A percentile compares a stretch with the other conserved stretches of the same genome.
These are phyloP conservation scores for Coemansia sp. DNA, from an alignment of 192 early-diverging fungal genomes.

Conservation along the genomic window DNA sequence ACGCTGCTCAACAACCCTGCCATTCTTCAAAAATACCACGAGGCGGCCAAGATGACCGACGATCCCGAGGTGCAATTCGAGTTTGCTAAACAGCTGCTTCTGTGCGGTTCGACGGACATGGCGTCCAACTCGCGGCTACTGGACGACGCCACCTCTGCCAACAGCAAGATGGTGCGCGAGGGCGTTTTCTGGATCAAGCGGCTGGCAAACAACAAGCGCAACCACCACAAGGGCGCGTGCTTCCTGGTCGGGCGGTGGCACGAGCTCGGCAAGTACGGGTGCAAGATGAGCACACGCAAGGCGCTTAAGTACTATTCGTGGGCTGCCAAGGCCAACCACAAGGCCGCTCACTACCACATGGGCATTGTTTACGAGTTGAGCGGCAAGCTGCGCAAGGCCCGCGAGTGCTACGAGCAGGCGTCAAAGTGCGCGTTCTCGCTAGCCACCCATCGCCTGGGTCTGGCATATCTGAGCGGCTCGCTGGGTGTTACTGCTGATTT, in stretches of 20 bases:
- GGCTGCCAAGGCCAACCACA: conserved; percentile 36
- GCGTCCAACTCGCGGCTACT: conserved; percentile 26
- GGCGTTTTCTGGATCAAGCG: conserved; percentile 54
- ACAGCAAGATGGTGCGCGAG: conserved; percentile 45
- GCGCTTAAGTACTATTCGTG: conserved; percentile 34
- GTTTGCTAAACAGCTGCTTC: conserved; percentile 63
- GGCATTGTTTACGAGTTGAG: conserved; percentile 34
- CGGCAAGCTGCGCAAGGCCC: conserved; percentile 35
- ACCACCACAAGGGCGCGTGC: conserved; percentile 37
- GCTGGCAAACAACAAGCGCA: conserved; percentile 41
- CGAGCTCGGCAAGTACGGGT: conserved; percentile 53
- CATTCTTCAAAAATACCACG: conserved; percentile 62
- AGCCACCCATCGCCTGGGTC: conserved; percentile 45
- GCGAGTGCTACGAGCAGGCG: conserved; percentile 43
- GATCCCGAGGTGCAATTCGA: conserved; percentile 70
- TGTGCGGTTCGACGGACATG: conserved; percentile 48
- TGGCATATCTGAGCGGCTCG: conserved; percentile 49
- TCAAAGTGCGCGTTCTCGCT: conserved; percentile 43
- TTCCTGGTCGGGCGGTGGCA: conserved; percentile 53
- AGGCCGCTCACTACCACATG: conserved; percentile 39
- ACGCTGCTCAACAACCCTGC: conserved; percentile 51
- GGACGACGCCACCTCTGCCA: conserved; percentile 14
- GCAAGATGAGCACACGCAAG: conserved; percentile 36
- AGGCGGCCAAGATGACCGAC: conserved; percentile 69
- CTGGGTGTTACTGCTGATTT: conserved; percentile 49